Percentiles rank a stretch among this genome's conserved stretches.
Conservation (phyloP, 2,329 filamentous ascomycete species). For the Beauveria asiatica region DNA sequence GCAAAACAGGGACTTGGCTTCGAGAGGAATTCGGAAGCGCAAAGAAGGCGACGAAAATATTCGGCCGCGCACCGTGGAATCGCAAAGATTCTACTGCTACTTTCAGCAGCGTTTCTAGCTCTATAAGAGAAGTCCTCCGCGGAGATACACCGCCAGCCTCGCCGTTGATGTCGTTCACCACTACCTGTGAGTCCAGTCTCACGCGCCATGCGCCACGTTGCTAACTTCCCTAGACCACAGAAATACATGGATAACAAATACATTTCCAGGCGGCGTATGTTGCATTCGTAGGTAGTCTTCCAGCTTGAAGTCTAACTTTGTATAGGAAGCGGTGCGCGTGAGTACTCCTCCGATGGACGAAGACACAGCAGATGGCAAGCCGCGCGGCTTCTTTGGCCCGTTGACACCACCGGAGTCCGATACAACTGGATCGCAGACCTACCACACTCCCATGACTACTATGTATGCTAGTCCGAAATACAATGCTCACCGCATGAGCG, state of each 20-base stretch:
- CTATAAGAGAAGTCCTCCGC: conserved; percentile 31
- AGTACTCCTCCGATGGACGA: conserved; percentile 38
- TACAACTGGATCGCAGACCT: conserved; percentile 3
- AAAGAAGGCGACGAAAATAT: conserved; percentile 28
- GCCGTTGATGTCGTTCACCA: conserved; percentile 16
- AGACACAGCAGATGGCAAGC: conserved; percentile 26
- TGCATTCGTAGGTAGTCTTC: too few species aligned
- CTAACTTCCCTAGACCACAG: conserved; percentile 13
- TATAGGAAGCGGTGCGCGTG: conserved; percentile 40
- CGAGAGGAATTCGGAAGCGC: conserved; percentile 23
- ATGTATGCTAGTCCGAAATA: conserved; percentile 13
- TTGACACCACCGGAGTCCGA: conserved; percentile 22
- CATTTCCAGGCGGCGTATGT: conserved; percentile 28
- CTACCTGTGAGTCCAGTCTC: not conserved
- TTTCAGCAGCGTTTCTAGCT: conserved; percentile 31
- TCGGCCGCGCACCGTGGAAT: conserved; percentile 33
- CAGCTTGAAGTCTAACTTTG: conserved; percentile 9
- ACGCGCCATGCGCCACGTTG: not conserved
- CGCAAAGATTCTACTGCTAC: conserved; percentile 31
- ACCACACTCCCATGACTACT: not conserved
- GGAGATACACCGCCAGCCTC: conserved; percentile 26
- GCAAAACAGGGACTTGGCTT: conserved; percentile 19
- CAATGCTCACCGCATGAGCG: conserved; percentile 16
- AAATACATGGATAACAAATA: conserved; percentile 8
- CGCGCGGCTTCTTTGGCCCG: conserved; percentile 36